Base-by-base conservation (phyloP, 169 alveolate species). In the Cryptosporidium muris region DNA sequence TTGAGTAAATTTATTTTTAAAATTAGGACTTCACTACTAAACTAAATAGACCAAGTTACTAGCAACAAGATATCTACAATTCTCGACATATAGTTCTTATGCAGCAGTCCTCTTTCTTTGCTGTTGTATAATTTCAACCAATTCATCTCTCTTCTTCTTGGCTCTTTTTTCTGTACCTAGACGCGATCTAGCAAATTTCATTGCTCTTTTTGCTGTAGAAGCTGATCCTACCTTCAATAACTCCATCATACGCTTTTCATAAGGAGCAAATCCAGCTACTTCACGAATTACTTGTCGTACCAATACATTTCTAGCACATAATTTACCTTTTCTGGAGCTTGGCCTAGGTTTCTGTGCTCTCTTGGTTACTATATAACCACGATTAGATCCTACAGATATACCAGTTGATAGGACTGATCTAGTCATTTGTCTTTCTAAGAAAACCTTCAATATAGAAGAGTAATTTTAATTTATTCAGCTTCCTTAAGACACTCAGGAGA, bases 161-260 rank as follows among this genome's bases (percentile, higher is more conserved):
- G 99, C 99, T 90, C 99, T 96, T 91, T 95, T 93, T 91, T 98
- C 99, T 54, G 99, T 98, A 42, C 99, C 99, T 91, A 98, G 95
- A 89, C 99, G 96, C 91, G 94, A 94, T 96, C 97, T 97, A 66
- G 99, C 99, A 82, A 97, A 91, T 94, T 97, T 98, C 81, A 97
- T 94, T 40, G 99, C 99, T 74, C 99, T 97, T 95, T 98, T 98
- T 82, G 94, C 93, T 53, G 99, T 95, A 82, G 98, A 92, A n/a
- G 99, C 95, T 56, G 98, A 93, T 60, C 99, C 99, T 88, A 97
- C 94, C 94, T 97, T 97, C 92, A 97, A 92, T 89, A 97, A 92
- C 92, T 98, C 99, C 88, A 98, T 94, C 95, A 97, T 92, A 94
- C 98, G 95, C 89, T 98, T 93, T 91, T 98, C 99, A 91, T 97